phyloP scores from a whole-genome alignment of 345 rosid species.

The Populus simonii region DNA sequence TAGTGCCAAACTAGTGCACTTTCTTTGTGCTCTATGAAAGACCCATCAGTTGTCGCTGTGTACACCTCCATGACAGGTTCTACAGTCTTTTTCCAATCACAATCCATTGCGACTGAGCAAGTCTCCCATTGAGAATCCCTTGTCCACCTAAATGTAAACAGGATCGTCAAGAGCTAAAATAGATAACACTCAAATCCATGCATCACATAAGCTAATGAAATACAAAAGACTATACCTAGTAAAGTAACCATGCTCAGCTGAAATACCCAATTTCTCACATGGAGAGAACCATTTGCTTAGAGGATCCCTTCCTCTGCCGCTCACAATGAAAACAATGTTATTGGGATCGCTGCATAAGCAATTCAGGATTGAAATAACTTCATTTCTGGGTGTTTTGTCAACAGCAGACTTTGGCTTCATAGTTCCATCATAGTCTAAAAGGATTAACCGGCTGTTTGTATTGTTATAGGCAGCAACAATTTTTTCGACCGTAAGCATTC shows the following conservation, averaged over 20 bases:
- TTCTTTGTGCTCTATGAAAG: slow-evolving; percentile 73
- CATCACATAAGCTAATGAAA: not conserved
- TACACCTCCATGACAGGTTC: slow-evolving; percentile 78
- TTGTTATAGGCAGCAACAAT: slow-evolving; percentile 53
- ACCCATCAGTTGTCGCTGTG: slow-evolving; percentile 77
- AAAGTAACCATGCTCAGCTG: slow-evolving; percentile 86
- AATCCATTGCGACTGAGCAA: slow-evolving; percentile 32
- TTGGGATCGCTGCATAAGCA: slow-evolving; percentile 63
- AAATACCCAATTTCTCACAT: slow-evolving; percentile 61
- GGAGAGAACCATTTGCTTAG: slow-evolving; percentile 68
- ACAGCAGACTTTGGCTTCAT: slow-evolving; percentile 52
- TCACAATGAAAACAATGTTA: slow-evolving; percentile 68
- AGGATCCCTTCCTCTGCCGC: slow-evolving; percentile 78
- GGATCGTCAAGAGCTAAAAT: not conserved
- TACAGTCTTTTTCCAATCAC: slow-evolving; percentile 63
- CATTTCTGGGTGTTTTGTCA: slow-evolving; percentile 51
- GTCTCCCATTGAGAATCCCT: slow-evolving; percentile 59
- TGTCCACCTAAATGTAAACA: slow-evolving; percentile 49
- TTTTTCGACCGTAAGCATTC: slow-evolving; percentile 51
- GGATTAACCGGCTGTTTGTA: slow-evolving; percentile 55
- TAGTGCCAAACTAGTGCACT: slow-evolving; percentile 87
- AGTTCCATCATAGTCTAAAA: slow-evolving; percentile 87
- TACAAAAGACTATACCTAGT: slow-evolving; percentile 44
- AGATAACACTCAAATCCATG: not conserved
- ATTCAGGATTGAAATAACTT: slow-evolving; percentile 56